These are phyloP conservation scores for Tricholoma terreum DNA, from an alignment of 768 basidiomycete species.

Conservation along the genomic window DNA sequence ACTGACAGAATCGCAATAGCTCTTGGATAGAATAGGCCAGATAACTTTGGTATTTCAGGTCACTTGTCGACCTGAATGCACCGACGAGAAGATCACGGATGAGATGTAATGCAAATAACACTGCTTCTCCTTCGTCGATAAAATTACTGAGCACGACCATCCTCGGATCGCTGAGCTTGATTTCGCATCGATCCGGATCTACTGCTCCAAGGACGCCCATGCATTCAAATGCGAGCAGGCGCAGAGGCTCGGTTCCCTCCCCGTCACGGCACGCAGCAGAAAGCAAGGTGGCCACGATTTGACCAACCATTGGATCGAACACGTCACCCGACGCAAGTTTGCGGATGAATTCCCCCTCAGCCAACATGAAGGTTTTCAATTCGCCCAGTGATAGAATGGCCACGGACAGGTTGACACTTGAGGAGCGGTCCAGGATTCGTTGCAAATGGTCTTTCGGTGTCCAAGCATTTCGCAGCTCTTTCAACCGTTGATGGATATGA, in stretches of 20 bases:
- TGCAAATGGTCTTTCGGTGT: slow-evolving; percentile 53
- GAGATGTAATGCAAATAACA: slow-evolving; percentile 80
- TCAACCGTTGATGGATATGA: slow-evolving; percentile 40
- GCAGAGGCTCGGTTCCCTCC: slow-evolving; percentile 65
- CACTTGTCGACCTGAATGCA: slow-evolving; percentile 90
- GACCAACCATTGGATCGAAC: slow-evolving; percentile 75
- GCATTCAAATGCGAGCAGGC: slow-evolving; percentile 79
- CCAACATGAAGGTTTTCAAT: slow-evolving; percentile 61
- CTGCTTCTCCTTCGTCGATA: slow-evolving; percentile 69
- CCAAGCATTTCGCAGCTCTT: slow-evolving; percentile 44
- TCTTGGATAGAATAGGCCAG: slow-evolving; percentile 93
- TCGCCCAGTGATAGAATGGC: slow-evolving; percentile 72
- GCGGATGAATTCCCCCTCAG: slow-evolving; percentile 51
- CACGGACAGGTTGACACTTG: slow-evolving; percentile 79
- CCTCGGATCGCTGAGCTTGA: slow-evolving; percentile 51
- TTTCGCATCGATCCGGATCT: slow-evolving; percentile 89
- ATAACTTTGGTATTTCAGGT: slow-evolving; percentile 86
- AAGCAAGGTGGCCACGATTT: slow-evolving; percentile 64
- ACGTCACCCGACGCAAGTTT: slow-evolving; percentile 77
- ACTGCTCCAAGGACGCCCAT: slow-evolving; percentile 90
- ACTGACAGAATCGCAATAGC: slow-evolving; percentile 81
- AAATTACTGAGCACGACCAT: slow-evolving; percentile 83
- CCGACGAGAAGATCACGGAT: slow-evolving; percentile 83
- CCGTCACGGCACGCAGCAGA: slow-evolving; percentile 73
- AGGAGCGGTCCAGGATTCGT: slow-evolving; percentile 68